phyloP scores from a whole-genome alignment of 176 grass and related monocot genomes.

The Aegilops speltoides region DNA sequence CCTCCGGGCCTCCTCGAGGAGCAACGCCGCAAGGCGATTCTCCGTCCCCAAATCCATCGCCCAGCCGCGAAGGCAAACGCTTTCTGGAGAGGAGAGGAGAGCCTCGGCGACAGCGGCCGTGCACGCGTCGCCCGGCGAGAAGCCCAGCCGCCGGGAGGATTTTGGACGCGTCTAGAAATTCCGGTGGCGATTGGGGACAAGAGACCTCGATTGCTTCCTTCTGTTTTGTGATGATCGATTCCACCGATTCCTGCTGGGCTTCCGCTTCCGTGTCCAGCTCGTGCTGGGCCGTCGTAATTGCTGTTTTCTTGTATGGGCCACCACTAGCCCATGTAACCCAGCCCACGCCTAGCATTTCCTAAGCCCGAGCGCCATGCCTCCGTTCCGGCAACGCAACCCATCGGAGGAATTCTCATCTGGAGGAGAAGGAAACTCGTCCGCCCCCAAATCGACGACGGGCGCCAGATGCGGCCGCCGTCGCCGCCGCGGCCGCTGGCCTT shows the following conservation, averaged over 20 bases:
- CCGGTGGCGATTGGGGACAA: not conserved
- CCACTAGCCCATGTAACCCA: not conserved
- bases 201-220: not conserved
- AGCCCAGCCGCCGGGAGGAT: not conserved
- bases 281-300: not conserved
- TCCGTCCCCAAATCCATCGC: constrained; percentile 63
- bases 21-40: constrained; percentile 53
- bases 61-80: not conserved
- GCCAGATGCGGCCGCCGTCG: constrained; percentile 37
- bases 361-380: not conserved
- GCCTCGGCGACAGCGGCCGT: not conserved
- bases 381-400: constrained; percentile 1
- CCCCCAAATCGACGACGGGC: not conserved
- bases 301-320: not conserved
- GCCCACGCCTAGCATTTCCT: not conserved
- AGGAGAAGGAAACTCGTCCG: not conserved
- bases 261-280: not conserved
- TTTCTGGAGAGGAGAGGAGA: not conserved
- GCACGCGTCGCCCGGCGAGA: not conserved
- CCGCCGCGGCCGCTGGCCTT: constrained; percentile 54
- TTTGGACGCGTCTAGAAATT: not conserved
- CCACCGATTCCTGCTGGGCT: not conserved
- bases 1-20: constrained; percentile 56
- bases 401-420: constrained; percentile 9
- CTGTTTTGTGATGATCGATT: not conserved